phyloP scores from a whole-genome alignment of 306 rosid genomes.

The Hylodesmum podocarpum region DNA sequence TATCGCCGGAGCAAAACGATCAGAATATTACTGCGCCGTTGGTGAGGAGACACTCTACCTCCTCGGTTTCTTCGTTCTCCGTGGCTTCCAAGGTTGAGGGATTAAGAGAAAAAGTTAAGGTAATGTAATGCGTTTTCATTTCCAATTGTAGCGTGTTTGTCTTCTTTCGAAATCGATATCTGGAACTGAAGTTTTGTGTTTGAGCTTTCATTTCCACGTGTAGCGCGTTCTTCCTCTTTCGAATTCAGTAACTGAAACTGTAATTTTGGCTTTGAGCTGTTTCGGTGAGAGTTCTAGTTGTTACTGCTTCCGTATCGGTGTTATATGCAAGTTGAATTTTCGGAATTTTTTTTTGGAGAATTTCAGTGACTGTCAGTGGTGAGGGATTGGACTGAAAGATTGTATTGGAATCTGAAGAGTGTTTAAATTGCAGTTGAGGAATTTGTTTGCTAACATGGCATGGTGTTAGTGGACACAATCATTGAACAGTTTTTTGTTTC shows the following conservation, averaged over 20 bases:
- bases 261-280: constrained; percentile 6
- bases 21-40: constrained; percentile 45
- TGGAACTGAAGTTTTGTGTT: too few species aligned
- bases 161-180: neutral
- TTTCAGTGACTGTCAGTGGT: neutral
- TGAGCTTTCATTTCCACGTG: constrained; percentile 4
- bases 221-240: neutral
- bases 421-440: constrained; percentile 1
- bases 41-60: constrained; percentile 56
- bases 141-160: neutral
- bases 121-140: constrained; percentile 28
- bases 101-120: constrained; percentile 69
- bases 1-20: constrained; percentile 49
- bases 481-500: neutral
- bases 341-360: neutral
- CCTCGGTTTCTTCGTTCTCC: constrained; percentile 51
- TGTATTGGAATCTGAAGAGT: neutral
- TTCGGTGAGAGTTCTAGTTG: constrained; percentile 1
- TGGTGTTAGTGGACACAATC: neutral
- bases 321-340: neutral
- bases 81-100: constrained; percentile 59
- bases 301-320: neutral
- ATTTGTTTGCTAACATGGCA: neutral
- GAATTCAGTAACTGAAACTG: neutral
- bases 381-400: neutral